These are phyloP conservation scores for Neofusicoccum kwambonambiense DNA, from an alignment of 2,329 filamentous ascomycete species.

Conservation along the genomic window DNA sequence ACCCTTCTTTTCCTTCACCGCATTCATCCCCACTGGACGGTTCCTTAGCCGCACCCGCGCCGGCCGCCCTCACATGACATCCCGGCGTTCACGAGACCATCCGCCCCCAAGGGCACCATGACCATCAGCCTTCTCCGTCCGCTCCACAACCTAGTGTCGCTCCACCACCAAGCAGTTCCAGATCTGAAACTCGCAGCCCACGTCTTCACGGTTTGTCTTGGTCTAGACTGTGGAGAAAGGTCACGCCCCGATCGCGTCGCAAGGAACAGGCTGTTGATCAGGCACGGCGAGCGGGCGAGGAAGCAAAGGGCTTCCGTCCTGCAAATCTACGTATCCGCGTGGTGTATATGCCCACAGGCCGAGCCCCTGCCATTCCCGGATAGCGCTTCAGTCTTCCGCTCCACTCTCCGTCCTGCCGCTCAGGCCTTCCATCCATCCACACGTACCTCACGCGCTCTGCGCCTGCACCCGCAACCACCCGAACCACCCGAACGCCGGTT, in stretches of 20 bases:
- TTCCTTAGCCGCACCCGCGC: neutral
- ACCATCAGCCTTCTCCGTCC: neutral
- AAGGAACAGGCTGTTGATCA: neutral
- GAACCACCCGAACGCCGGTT: neutral
- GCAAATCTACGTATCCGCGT: neutral
- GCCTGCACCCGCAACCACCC: neutral
- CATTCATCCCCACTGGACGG: neutral
- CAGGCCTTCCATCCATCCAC: neutral
- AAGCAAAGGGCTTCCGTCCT: neutral
- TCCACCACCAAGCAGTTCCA: neutral
- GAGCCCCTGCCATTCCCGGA: neutral
- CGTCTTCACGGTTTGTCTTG: neutral
- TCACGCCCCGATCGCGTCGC: neutral
- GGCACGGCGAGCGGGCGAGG: neutral
- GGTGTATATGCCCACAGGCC: neutral
- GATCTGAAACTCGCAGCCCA: neutral
- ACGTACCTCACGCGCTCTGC: neutral
- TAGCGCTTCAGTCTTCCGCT: neutral
- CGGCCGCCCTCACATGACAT: constrained; percentile 2
- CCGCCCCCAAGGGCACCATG: neutral
- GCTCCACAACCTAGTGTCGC: neutral
- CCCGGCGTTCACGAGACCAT: constrained; percentile 1
- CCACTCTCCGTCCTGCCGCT: neutral
- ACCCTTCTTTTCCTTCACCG: neutral
- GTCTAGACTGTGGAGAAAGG: neutral